phyloP scores from a whole-genome alignment of 2,329 filamentous ascomycete genomes.

The Penicillium aurantiogriseum region DNA sequence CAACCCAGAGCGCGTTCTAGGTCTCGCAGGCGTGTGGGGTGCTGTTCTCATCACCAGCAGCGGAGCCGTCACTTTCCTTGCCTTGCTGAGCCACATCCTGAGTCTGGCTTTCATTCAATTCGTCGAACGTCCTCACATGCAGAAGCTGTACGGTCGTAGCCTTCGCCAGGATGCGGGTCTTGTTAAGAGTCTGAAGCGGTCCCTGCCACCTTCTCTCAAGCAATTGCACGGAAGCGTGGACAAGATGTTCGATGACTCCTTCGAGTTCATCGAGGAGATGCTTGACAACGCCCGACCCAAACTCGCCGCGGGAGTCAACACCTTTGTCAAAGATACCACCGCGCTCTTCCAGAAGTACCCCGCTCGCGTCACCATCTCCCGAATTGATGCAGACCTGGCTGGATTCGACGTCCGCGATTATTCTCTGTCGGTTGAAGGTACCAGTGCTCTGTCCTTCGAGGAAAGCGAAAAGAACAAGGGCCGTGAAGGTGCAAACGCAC shows the following conservation, averaged over 20 bases:
- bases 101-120: conserved; percentile 86
- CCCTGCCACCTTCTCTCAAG: conserved; percentile 77
- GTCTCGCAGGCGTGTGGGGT: conserved; percentile 93
- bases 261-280: conserved; percentile 87
- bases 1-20: conserved; percentile 92
- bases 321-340: conserved; percentile 82
- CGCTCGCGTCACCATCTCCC: conserved; percentile 77
- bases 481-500: conserved; percentile 69
- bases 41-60: conserved; percentile 91
- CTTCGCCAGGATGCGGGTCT: conserved; percentile 85
- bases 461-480: conserved; percentile 63
- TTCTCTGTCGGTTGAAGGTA: conserved; percentile 70
- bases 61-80: conserved; percentile 79
- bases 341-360: conserved; percentile 88
- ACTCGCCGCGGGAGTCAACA: conserved; percentile 79
- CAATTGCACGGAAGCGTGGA: conserved; percentile 85
- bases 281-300: conserved; percentile 82
- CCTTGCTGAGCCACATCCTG: conserved; percentile 78
- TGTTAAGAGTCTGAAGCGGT: conserved; percentile 84
- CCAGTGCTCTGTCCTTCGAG: conserved; percentile 52
- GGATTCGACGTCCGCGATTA: conserved; percentile 80
- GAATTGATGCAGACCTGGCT: conserved; percentile 74
- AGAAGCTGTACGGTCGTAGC: conserved; percentile 87
- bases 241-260: conserved; percentile 77
- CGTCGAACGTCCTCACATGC: conserved; percentile 95